These are phyloP conservation scores for Linanthus parryae DNA, from an alignment of 148 eudicot species.

Conservation along the genomic window DNA sequence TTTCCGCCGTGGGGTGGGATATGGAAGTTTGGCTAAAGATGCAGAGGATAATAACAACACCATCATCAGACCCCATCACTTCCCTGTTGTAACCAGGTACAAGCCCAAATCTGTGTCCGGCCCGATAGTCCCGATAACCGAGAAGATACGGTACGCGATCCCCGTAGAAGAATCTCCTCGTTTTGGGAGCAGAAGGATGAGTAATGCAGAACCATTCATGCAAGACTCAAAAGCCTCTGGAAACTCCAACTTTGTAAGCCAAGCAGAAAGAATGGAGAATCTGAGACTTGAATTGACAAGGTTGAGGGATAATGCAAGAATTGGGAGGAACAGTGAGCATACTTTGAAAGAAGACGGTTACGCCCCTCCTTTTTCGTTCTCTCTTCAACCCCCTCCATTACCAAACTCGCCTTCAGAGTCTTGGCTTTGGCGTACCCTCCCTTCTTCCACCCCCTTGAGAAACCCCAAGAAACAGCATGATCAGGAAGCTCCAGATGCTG, in stretches of 20 bases:
- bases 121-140: slow-evolving; percentile 34
- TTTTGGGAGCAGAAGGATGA: slow-evolving; percentile 10
- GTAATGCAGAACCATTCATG: slow-evolving; percentile 11
- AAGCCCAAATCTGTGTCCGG: slow-evolving; percentile 24
- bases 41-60: slow-evolving; percentile 29
- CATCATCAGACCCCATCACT: slow-evolving; percentile 20
- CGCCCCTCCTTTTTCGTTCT: too few relatives aligned
- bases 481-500: slow-evolving; percentile 22
- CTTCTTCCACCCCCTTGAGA: too few relatives aligned
- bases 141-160: slow-evolving; percentile 62
- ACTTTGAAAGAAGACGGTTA: slow-evolving; percentile 13
- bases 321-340: slow-evolving; percentile 21
- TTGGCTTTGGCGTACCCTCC: slow-evolving; percentile 81
- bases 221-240: slow-evolving; percentile 2
- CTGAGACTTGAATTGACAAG: not conserved
- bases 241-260: not conserved
- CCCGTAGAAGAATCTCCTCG: slow-evolving; percentile 24
- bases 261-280: not conserved
- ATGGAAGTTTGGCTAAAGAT: slow-evolving; percentile 47
- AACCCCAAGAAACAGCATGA: slow-evolving; percentile 36
- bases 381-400: slow-evolving; percentile 68
- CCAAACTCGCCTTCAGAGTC: slow-evolving; percentile 98
- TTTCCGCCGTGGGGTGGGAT: slow-evolving; percentile 45
- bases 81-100: slow-evolving; percentile 15
- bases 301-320: slow-evolving; percentile 6